Base-by-base conservation (phyloP, 345 rosid species). In the Corchorus capsularis region DNA sequence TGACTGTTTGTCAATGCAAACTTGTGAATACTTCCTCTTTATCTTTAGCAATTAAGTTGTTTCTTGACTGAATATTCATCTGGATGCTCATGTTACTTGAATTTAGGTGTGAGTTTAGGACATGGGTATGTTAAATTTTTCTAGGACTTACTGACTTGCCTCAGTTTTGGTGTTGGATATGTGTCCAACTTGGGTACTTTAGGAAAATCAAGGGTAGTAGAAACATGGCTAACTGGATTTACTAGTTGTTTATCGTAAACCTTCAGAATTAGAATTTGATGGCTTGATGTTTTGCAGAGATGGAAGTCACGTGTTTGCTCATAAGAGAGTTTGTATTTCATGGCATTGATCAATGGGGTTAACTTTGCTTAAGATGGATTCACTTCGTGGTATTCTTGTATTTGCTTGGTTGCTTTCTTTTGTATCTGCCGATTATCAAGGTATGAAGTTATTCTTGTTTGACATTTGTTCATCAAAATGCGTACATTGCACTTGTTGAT, bases 361-460 rank as follows among this genome's bases (percentile, higher is more conserved):
- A 86, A 74, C 83, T 80, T 71, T 68, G 71, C 52, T 66, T 77
- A 82, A 79, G 89, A 92, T 96, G 96, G 85, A 83, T 71, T 27
- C 84, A 74, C 45, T 86, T 81, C 55, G 89, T n/a, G 69, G 79
- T 71, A 78, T 83, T 37, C 63, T 90, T 75, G 22, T 86, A 27
- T 79, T 93, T 76, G 73, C 86, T 72, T 85, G 79, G 77, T 86
- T 92, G 78, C 85, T 73, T 64, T 77, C 93, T 39, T 76, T 79
- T 75, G 94, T 80, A 32, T 74, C 78, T 20, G 87, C 94, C 45
- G 92, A 95, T 86, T 79, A 49, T 22, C 99, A 95, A 95, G 99
- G 99, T 95, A 86, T 14, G 10, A 37, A 59, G 35, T 41, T 73
- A 52, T 72, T 56, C 41, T 63, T 71, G 14, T 54, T 47, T 70